Evolutionary conservation across 2,329 filamentous ascomycete genomes (phyloP).

Genomic region (Hypomyces perniciosus): DNA sequence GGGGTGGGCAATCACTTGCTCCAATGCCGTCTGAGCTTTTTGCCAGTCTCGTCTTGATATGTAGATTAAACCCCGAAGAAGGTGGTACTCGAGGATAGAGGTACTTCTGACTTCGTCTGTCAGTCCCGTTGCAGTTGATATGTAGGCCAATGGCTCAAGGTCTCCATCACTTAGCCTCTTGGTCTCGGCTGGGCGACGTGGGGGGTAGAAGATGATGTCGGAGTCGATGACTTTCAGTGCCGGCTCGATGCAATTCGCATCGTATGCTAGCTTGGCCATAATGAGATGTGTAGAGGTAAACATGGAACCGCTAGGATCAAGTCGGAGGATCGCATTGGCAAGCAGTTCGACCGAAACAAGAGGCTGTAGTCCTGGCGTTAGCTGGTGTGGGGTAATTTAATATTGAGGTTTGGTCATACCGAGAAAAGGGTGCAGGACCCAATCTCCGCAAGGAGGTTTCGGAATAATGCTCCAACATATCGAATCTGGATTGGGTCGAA

Average conservation of each 20-base stretch:
- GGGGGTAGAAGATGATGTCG: conserved; percentile 59
- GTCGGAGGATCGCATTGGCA: conserved; percentile 50
- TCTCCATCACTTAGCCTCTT: conserved; percentile 40
- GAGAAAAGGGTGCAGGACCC: conserved; percentile 35
- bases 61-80: conserved; percentile 59
- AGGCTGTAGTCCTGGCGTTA: conserved; percentile 30
- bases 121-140: conserved; percentile 53
- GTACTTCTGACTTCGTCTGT: conserved; percentile 41
- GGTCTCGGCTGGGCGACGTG: conserved; percentile 27
- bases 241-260: conserved; percentile 45
- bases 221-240: conserved; percentile 58
- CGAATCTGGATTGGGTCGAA: conserved; percentile 49
- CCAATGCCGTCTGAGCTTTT: conserved; percentile 55
- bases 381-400: conserved; percentile 1
- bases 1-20: conserved; percentile 62
- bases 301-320: conserved; percentile 61
- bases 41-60: conserved; percentile 56
- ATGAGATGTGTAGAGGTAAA: conserved; percentile 59
- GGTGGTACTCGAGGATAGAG: conserved; percentile 61
- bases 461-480: conserved; percentile 41
- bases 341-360: conserved; percentile 40
- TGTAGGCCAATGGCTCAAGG: conserved; percentile 48
- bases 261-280: conserved; percentile 54
- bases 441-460: conserved; percentile 38
- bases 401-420: conserved; percentile 25